Base-by-base conservation (phyloP, 2,329 filamentous ascomycete species). In the Amauroascus verrucosus region DNA sequence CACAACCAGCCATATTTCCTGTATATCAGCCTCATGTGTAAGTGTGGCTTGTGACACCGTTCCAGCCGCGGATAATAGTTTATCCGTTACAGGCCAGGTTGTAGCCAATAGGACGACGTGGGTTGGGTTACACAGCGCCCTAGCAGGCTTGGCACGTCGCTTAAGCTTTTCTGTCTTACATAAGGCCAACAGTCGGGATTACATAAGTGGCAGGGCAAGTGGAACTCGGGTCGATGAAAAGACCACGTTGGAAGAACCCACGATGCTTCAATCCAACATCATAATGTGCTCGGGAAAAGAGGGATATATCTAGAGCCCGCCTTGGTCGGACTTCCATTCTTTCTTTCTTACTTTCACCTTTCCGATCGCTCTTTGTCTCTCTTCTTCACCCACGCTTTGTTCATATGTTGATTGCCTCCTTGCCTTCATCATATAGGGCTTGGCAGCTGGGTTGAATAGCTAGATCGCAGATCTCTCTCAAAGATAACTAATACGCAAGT, bases 211-310 rank as follows among this genome's bases (percentile, higher is more conserved):
- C 24, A 16, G 14, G 33, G 3, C 14, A 38, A 14, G 14, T 14
- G 35, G 33, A 4, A 14, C 14, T 38, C 35, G 35, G 37, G 43
- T 14, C n/a, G 32, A 13, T 11, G 51, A 54, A 54, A 48, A 54
- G 51, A 54, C 51, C 51, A 54, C 51, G 51, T 54, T 54, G 51
- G 35, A 48, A 54, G 37, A 44, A 41, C 33, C 40, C 2, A 7
- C 40, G 40, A 43, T 26, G 6, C 35, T 38, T 38, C 8, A n/a
- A 13, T 9, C 13, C 40, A 26, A 8, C 18, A 26, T n/a, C 40
- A 35, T n/a, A 8, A 37, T 24, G 32, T 11, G 26, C 18, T 16
- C 20, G 32, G 45, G 32, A 48, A 22, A 18, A n/a, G 20, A 18
- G 46, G 14, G 48, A 43, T 44, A 44, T 40, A 43, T 43, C 22